Base-by-base conservation (phyloP, 805 yeast genomes). In the Teunomyces kruisii region DNA sequence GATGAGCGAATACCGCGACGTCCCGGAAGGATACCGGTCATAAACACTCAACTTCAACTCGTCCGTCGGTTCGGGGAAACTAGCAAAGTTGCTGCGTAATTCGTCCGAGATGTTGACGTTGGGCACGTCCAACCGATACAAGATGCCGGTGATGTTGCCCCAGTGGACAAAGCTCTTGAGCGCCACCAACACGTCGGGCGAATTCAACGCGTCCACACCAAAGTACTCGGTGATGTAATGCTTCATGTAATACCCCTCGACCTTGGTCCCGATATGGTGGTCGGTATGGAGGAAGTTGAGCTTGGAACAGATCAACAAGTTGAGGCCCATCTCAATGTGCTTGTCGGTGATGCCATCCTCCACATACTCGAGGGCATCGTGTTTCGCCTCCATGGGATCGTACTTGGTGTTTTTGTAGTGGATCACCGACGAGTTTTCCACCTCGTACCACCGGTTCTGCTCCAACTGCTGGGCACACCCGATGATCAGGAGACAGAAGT, bases 211-310 rank as follows among this genome's bases (percentile, higher is more conserved):
- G 3, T 62, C 72, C 4, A 51, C 58, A 6, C 79, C 80, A 46
- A 67, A 75, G 44, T 68, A 64, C 32, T 65, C 62, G 15, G 50
- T 50, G 36, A 77, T 67, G 27, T 66, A 65, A 39, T 64, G 59
- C 30, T 67, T 63, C 62, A 79, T 58, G 49, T 67, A 72, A 32
- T 54, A 48, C 0, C 81, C 80, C 45, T 77, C 80, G 15, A 78
- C 56, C 42, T 64, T 68, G n/a, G 79, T 74, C 43, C 79, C 74
- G 14, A 75, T 71, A 55, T 74, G 79, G 53, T 79, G 84, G 54
- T 79, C 83, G 1, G 82, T 75, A 48, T 78, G 83, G 44, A 78
- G 64, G 51, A 78, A 79, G 53, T 78, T 76, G 48, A 78, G 65
- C 49, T 76, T 77, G 13, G 80, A 60, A 14, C 78, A 73, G 26